Base-by-base conservation (phyloP, 306 rosid species). In the Gynostemma pentaphyllum region DNA sequence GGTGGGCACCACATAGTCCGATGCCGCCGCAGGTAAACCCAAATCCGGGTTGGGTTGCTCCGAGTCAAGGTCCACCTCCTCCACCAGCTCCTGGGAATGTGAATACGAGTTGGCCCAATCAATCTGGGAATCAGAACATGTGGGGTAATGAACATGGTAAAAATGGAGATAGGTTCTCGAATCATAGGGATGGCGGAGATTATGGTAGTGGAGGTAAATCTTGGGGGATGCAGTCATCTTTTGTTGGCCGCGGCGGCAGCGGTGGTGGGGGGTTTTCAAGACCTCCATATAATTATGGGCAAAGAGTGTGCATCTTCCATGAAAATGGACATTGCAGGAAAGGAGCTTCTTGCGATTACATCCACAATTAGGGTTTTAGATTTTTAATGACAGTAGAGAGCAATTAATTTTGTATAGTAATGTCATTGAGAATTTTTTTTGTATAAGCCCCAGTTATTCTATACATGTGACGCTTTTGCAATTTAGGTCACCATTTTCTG, bases 241-340 rank as follows among this genome's bases (percentile, higher is more conserved):
- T 78, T 67, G 80, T n/a, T n/a, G n/a, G n/a, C n/a, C n/a, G 81
- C 45, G 64, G 78, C 6, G 86, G 72, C 12, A 70, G 85, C 10
- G 81, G 83, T 27, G 77, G 94, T 44, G 97, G 96, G 39, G 83
- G 77, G 75, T 76, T 85, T 59, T 73, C 87, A 15, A 77, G 97
- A 77, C 78, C 80, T 67, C 73, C 95, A n/a, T 72, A 71, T n/a
- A 89, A 72, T 22, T 87, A 70, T 47, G 96, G 84, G 63, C 94
- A 81, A 56, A 84, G 88, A 71, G 78, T 89, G 45, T 94, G 99
- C 87, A 84, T 59, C 68, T 94, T 28, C 80, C 75, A 86, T 61
- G 90, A 81, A 78, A 76, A 81, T 77, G 99, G 99, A 51, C 94
- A 74, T 66, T 94, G 99, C 87, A 84, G 70, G 84, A 86, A 84